Percentiles rank a stretch among this genome's conserved stretches.
These are phyloP conservation scores for Hypoxylon intermedium DNA, from an alignment of 495 filamentous ascomycete species.

Conservation along the genomic window DNA sequence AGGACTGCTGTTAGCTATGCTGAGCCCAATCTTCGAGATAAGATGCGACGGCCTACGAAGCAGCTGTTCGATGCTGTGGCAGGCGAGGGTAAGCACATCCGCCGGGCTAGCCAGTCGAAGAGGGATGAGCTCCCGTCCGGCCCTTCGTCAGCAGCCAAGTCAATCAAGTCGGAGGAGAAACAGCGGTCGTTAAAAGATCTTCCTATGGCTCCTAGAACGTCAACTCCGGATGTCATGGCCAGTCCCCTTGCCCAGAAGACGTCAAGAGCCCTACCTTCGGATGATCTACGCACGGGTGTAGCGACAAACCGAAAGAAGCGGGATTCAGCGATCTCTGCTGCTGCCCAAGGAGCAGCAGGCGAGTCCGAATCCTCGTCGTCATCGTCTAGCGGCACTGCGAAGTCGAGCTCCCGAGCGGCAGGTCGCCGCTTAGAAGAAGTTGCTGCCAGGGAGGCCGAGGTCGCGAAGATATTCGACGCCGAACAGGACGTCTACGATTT, in stretches of 20 bases:
- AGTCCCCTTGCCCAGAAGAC: constrained; percentile 38
- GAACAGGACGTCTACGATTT: constrained; percentile 46
- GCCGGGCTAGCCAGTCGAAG: constrained; percentile 44
- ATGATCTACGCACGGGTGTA: constrained; percentile 40
- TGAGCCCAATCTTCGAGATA: constrained; percentile 82
- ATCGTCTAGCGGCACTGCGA: background rate
- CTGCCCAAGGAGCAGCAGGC: background rate
- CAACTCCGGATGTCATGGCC: constrained; percentile 30
- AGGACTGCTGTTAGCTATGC: constrained; percentile 78
- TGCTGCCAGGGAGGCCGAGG: constrained; percentile 37
- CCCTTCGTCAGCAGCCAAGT: constrained; percentile 36
- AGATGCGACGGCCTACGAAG: constrained; percentile 85
- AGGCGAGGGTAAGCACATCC: constrained; percentile 56
- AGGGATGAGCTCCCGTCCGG: constrained; percentile 36
- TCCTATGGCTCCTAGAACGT: constrained; percentile 9
- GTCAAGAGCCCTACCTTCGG: constrained; percentile 16
- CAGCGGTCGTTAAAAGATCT: constrained; percentile 28
- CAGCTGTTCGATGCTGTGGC: constrained; percentile 75
- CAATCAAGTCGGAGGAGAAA: constrained; percentile 37
- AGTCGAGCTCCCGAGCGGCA: constrained; percentile 15
- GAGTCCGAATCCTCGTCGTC: constrained; percentile 18
- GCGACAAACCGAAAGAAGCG: constrained; percentile 44
- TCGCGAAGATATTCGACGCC: constrained; percentile 29
- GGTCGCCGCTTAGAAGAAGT: constrained; percentile 39
- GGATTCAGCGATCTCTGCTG: constrained; percentile 20